A percentile compares a stretch with the other conserved stretches of the same genome.
Conservation (phyloP, 768 basidiomycete species). For the Termitomyces sp. region DNA sequence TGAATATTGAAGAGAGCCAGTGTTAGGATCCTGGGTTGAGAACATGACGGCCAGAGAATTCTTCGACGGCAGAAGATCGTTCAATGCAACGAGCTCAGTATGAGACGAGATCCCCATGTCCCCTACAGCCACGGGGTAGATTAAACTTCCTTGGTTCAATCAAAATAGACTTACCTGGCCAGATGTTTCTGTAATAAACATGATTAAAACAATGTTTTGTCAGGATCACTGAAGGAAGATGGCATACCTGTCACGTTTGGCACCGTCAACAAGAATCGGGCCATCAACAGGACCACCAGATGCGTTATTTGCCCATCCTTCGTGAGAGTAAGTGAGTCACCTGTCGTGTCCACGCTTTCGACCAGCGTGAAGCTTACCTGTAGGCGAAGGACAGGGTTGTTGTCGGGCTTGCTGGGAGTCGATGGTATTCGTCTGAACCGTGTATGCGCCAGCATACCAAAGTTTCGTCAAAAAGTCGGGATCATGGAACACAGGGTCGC, state of each 20-base stretch:
- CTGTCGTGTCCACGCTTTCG: neutral
- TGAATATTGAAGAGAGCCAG: constrained; percentile 44
- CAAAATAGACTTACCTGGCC: constrained; percentile 16
- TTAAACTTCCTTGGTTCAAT: neutral
- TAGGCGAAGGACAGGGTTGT: constrained; percentile 24
- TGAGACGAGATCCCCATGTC: constrained; percentile 42
- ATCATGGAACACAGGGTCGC: constrained; percentile 39
- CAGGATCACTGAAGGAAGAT: neutral
- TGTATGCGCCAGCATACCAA: constrained; percentile 56
- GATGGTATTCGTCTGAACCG: constrained; percentile 48
- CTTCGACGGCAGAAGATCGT: constrained; percentile 34
- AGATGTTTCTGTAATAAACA: constrained; percentile 22
- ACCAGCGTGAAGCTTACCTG: constrained; percentile 9
- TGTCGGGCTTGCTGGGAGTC: constrained; percentile 31
- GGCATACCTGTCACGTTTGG: constrained; percentile 45
- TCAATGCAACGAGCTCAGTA: constrained; percentile 31
- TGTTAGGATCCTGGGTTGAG: constrained; percentile 39
- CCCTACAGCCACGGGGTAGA: constrained; percentile 14
- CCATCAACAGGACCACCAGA: constrained; percentile 43
- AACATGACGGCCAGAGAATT: constrained; percentile 49
- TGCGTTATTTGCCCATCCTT: constrained; percentile 48
- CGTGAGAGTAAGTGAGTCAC: neutral
- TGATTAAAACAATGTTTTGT: neutral
- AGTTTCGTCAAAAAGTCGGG: constrained; percentile 43
- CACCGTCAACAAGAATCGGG: constrained; percentile 52